These are phyloP conservation scores for Trichoderma parareesei DNA, from an alignment of 495 filamentous ascomycete genomes.

Conservation along the genomic window DNA sequence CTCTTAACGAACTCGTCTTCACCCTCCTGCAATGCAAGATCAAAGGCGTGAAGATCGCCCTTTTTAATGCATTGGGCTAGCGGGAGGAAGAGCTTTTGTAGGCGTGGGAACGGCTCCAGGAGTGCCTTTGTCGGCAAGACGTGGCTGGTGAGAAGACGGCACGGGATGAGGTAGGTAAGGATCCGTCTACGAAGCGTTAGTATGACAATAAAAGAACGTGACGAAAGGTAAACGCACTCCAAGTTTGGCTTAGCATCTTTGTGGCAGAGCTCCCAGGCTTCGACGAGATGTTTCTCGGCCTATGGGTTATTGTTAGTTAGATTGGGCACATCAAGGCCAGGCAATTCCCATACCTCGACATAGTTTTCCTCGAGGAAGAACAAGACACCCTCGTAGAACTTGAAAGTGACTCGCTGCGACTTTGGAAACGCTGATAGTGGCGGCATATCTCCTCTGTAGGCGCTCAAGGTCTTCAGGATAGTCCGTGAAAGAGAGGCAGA, in stretches of 20 bases:
- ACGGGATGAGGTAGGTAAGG: conserved; percentile 91
- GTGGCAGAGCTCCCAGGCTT: conserved; percentile 72
- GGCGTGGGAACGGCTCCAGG: conserved; percentile 64
- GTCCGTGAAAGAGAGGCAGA: conserved; percentile 84
- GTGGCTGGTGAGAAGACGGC: conserved; percentile 79
- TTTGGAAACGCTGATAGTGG: conserved; percentile 65
- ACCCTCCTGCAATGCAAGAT: conserved; percentile 66
- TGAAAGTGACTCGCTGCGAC: conserved; percentile 89
- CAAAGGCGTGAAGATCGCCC: conserved; percentile 78
- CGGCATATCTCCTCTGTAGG: conserved; percentile 69
- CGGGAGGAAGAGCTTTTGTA: conserved; percentile 70
- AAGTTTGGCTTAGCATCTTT: conserved; percentile 61
- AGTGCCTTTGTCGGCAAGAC: conserved; percentile 65
- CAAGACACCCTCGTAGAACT: conserved; percentile 88
- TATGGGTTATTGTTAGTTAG: conserved; percentile 28
- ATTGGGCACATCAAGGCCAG: no score
- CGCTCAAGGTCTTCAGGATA: conserved; percentile 70
- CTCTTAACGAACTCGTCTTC: conserved; percentile 86
- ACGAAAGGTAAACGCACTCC: conserved; percentile 48
- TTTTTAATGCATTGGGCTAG: conserved; percentile 67
- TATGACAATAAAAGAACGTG: not conserved
- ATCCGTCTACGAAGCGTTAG: conserved; percentile 57
- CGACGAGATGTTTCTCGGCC: conserved; percentile 73
- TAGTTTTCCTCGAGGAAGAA: conserved; percentile 92
- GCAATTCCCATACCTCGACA: conserved; percentile 43